A percentile compares a stretch with the other conserved stretches of the same genome.
These are phyloP conservation scores for Fusarium citri DNA, from an alignment of 2,329 filamentous ascomycete genomes.

Conservation along the genomic window DNA sequence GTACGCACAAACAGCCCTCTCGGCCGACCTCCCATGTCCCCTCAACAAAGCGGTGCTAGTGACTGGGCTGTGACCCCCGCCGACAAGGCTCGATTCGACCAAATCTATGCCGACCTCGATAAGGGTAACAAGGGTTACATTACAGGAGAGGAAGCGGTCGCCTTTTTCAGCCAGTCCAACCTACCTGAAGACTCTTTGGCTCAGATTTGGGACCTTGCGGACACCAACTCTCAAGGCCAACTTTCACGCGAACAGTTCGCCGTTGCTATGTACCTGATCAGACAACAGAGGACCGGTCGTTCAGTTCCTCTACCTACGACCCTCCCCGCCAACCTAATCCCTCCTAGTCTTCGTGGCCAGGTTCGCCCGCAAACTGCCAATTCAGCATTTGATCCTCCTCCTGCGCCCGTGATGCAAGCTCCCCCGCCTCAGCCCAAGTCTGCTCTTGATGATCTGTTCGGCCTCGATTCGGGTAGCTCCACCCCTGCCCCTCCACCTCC, in stretches of 20 bases:
- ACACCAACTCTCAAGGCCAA: conserved; percentile 90
- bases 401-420: conserved; percentile 52
- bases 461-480: conserved; percentile 76
- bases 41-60: conserved; percentile 54
- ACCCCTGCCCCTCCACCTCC: conserved; percentile 65
- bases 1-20: conserved; percentile 71
- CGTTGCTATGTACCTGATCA: conserved; percentile 96
- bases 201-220: conserved; percentile 96
- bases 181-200: conserved; percentile 89
- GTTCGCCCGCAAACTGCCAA: conserved; percentile 62
- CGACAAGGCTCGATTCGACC: conserved; percentile 90
- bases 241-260: conserved; percentile 92
- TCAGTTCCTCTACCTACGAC: conserved; percentile 73
- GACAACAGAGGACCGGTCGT: conserved; percentile 83
- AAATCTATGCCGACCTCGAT: conserved; percentile 86
- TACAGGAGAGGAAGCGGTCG: conserved; percentile 92
- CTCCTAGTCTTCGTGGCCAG: conserved; percentile 83
- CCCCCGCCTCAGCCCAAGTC: conserved; percentile 72
- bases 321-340: conserved; percentile 85
- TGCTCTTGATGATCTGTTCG: conserved; percentile 93
- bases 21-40: conserved; percentile 60
- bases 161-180: conserved; percentile 92
- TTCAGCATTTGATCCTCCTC: conserved; percentile 65
- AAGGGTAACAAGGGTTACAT: conserved; percentile 84
- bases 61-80: conserved; percentile 87